These are phyloP conservation scores for Lactifluus pinguis DNA, from an alignment of 768 basidiomycete genomes.

Conservation along the genomic window DNA sequence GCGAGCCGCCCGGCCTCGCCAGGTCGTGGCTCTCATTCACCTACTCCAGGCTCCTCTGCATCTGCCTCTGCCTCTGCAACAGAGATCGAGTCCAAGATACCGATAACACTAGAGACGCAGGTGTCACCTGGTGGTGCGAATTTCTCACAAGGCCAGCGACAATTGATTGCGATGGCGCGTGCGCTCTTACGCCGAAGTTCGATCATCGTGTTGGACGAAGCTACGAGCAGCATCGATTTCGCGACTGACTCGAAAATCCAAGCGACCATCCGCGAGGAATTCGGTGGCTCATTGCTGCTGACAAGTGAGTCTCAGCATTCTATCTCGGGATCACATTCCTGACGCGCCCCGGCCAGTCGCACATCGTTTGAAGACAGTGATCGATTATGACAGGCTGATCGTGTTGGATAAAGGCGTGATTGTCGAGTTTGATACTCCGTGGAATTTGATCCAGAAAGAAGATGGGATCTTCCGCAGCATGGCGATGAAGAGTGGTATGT, in stretches of 20 bases:
- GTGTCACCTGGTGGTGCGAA: constrained; percentile 83
- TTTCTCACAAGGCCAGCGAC: constrained; percentile 89
- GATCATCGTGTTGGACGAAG: constrained; percentile 75
- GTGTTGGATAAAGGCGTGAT: constrained; percentile 63
- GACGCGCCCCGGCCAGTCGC: constrained; percentile 39
- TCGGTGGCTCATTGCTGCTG: constrained; percentile 61
- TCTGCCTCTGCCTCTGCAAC: constrained; percentile 28
- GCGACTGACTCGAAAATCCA: constrained; percentile 89
- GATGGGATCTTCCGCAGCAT: constrained; percentile 43
- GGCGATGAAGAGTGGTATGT: constrained; percentile 57
- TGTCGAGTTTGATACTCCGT: constrained; percentile 44
- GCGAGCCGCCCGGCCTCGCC: constrained; percentile 38
- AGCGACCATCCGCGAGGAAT: constrained; percentile 78
- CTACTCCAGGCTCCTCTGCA: constrained; percentile 35
- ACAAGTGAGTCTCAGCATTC: constrained; percentile 44
- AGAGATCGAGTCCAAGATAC: constrained; percentile 46
- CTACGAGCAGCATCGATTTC: constrained; percentile 81
- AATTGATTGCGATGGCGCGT: constrained; percentile 80
- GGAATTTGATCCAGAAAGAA: constrained; percentile 38
- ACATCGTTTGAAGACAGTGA: constrained; percentile 67
- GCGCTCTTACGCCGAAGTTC: constrained; percentile 63
- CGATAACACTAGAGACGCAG: constrained; percentile 62
- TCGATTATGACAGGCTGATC: constrained; percentile 73
- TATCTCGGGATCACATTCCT: constrained; percentile 5
- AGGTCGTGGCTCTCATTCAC: constrained; percentile 29